Percentiles rank a stretch among this genome's conserved stretches.
Evolutionary conservation across 495 filamentous ascomycete species (phyloP).

Genomic region (Immersiella caudata): DNA sequence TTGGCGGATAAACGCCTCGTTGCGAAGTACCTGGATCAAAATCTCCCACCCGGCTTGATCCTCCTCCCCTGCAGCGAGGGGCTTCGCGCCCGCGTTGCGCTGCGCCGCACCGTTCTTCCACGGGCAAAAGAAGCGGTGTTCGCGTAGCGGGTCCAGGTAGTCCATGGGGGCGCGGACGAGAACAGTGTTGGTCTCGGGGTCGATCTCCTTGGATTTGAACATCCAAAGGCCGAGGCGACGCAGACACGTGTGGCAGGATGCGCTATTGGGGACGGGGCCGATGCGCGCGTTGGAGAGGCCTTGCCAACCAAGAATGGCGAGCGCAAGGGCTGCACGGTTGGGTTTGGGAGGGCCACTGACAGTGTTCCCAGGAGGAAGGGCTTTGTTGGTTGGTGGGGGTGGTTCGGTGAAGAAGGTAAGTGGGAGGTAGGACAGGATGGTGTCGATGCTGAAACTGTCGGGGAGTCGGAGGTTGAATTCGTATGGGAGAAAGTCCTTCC

Average conservation of each 20-base stretch:
- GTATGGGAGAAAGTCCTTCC: constrained; percentile 54
- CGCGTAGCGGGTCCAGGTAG: constrained; percentile 65
- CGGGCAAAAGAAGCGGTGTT: constrained; percentile 82
- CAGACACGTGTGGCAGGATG: constrained; percentile 81
- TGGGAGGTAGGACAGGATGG: constrained; percentile 53
- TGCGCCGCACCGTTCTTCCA: constrained; percentile 70
- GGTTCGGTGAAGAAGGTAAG: constrained; percentile 47
- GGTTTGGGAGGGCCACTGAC: constrained; percentile 15
- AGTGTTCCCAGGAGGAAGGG: constrained; percentile 21
- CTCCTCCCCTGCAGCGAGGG: constrained; percentile 19
- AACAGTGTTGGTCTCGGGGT: constrained; percentile 48
- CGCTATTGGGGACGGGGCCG: constrained; percentile 61
- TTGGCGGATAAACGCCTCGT: constrained; percentile 47
- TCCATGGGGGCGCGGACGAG: constrained; percentile 61
- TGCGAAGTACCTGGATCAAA: constrained; percentile 47
- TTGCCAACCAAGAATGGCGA: constrained; percentile 88
- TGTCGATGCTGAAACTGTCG: constrained; percentile 49
- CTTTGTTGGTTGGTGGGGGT: constrained; percentile 35
- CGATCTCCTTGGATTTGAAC: constrained; percentile 67
- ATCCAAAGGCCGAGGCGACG: constrained; percentile 92
- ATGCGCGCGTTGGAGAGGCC: constrained; percentile 64
- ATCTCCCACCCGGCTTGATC: constrained; percentile 51
- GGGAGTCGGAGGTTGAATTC: constrained; percentile 55
- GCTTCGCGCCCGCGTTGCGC: constrained; percentile 44
- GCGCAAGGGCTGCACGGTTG: constrained; percentile 67